These are phyloP conservation scores for Fonsecaea pedrosoi DNA, from an alignment of 2,329 filamentous ascomycete species.

Conservation along the genomic window DNA sequence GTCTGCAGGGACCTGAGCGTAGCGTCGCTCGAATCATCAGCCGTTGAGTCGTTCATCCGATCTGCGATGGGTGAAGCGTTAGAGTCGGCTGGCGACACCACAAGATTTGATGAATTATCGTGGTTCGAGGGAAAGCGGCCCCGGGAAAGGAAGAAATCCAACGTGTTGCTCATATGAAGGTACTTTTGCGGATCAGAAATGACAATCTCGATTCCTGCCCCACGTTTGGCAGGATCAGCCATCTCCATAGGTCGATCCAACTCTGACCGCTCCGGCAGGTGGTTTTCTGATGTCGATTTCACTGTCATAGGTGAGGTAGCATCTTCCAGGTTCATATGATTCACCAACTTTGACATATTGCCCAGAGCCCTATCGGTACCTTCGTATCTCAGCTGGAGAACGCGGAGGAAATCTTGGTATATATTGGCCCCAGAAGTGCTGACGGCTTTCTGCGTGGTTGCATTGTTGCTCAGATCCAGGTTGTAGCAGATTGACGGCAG, in stretches of 20 bases:
- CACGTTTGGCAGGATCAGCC: not conserved
- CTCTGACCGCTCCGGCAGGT: not conserved
- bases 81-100: not conserved
- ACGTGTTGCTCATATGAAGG: constrained; percentile 10
- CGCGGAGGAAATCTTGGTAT: constrained; percentile 18
- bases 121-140: constrained; percentile 5
- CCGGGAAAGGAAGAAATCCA: constrained; percentile 18
- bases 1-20: not conserved
- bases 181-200: constrained; percentile 12
- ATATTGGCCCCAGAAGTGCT: not conserved
- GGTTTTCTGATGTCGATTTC: not conserved
- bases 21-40: not conserved
- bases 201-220: constrained; percentile 3
- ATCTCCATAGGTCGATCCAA: not conserved
- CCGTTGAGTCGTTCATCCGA: not conserved
- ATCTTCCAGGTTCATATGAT: constrained; percentile 6
- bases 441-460: not conserved
- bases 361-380: constrained; percentile 11
- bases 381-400: constrained; percentile 13
- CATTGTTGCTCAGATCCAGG: constrained; percentile 12
- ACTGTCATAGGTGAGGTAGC: not conserved
- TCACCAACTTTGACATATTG: constrained; percentile 10
- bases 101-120: not conserved
- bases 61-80: not conserved
- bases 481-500: constrained; percentile 14